A percentile compares a stretch with the other conserved stretches of the same genome.
These are phyloP conservation scores for Spathaspora sp. DNA, from an alignment of 1,139 yeast genomes.

Conservation along the genomic window DNA sequence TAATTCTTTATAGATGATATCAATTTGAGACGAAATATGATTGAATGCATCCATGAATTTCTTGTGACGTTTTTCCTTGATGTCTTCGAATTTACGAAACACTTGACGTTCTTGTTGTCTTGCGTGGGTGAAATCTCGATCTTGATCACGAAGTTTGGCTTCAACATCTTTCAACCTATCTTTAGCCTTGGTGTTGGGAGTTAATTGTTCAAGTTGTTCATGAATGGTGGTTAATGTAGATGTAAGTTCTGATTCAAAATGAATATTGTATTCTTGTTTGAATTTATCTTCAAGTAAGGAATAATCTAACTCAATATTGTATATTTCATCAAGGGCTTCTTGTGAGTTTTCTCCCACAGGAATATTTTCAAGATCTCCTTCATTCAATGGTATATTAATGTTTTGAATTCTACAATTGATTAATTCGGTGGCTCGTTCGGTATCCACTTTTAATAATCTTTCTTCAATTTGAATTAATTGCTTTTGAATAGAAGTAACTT, in stretches of 20 bases:
- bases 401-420: slow-evolving; percentile 77
- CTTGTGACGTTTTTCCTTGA: slow-evolving; percentile 60
- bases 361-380: slow-evolving; percentile 55
- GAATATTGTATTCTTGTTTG: slow-evolving; percentile 32
- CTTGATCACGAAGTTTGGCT: slow-evolving; percentile 57
- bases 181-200: slow-evolving; percentile 80
- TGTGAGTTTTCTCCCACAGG: slow-evolving; percentile 40
- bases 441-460: slow-evolving; percentile 51
- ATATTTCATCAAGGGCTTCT: slow-evolving; percentile 37
- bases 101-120: slow-evolving; percentile 61
- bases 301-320: slow-evolving; percentile 59
- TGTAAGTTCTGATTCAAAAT: slow-evolving; percentile 51
- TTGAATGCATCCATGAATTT: slow-evolving; percentile 71
- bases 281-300: slow-evolving; percentile 45
- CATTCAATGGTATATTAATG: slow-evolving; percentile 60
- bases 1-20: slow-evolving; percentile 80
- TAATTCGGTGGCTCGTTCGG: slow-evolving; percentile 61
- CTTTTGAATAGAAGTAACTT: slow-evolving; percentile 28
- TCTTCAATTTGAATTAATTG: slow-evolving; percentile 48
- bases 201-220: slow-evolving; percentile 56
- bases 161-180: slow-evolving; percentile 76
- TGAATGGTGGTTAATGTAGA: slow-evolving; percentile 30
- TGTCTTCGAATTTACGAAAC: slow-evolving; percentile 55
- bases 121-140: slow-evolving; percentile 62
- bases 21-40: slow-evolving; percentile 73